These are phyloP conservation scores for Rusavskia elegans DNA, from an alignment of 495 filamentous ascomycete genomes.

Conservation along the genomic window DNA sequence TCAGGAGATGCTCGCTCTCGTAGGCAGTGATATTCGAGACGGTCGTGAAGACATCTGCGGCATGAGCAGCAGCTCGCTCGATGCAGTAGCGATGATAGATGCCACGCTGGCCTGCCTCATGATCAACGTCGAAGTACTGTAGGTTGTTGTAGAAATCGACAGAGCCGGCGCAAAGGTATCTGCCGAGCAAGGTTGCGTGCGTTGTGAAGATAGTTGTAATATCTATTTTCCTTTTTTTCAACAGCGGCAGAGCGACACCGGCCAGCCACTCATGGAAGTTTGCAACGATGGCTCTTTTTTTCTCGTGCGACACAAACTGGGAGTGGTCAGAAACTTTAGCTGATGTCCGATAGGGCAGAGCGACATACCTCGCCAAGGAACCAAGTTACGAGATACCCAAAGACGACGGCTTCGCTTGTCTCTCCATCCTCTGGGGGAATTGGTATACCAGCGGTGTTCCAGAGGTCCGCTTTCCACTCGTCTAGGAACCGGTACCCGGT, in stretches of 20 bases:
- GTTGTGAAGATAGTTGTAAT: conserved; percentile 98
- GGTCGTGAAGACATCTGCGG: conserved; percentile 92
- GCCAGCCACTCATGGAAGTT: conserved; percentile 99
- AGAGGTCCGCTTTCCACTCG: conserved; percentile 95
- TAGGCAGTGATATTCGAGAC: conserved; percentile 98
- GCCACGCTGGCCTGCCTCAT: conserved; percentile 91
- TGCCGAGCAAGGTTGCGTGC: conserved; percentile 83
- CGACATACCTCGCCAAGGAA: conserved; percentile 84
- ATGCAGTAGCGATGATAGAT: conserved; percentile 99
- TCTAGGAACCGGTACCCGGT: conserved; percentile 82
- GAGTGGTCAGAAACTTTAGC: neutral
- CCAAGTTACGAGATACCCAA: conserved; percentile 95
- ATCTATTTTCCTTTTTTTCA: conserved; percentile 86
- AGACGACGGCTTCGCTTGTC: conserved; percentile 94
- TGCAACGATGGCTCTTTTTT: conserved; percentile 74
- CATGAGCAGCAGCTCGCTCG: conserved; percentile 80
- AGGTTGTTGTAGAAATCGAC: conserved; percentile 99
- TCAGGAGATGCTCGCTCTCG: conserved; percentile 92
- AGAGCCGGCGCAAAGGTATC: conserved; percentile 91
- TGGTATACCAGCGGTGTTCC: conserved; percentile 84
- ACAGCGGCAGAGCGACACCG: conserved; percentile 85
- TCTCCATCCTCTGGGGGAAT: conserved; percentile 81
- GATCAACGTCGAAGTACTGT: conserved; percentile 90
- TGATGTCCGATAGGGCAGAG: neutral
- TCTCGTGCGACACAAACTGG: conserved; percentile 87